Percentiles rank a stretch among this genome's conserved stretches.
These are phyloP conservation scores for Yueomyces sinensis DNA, from an alignment of 805 yeast species.

Conservation along the genomic window DNA sequence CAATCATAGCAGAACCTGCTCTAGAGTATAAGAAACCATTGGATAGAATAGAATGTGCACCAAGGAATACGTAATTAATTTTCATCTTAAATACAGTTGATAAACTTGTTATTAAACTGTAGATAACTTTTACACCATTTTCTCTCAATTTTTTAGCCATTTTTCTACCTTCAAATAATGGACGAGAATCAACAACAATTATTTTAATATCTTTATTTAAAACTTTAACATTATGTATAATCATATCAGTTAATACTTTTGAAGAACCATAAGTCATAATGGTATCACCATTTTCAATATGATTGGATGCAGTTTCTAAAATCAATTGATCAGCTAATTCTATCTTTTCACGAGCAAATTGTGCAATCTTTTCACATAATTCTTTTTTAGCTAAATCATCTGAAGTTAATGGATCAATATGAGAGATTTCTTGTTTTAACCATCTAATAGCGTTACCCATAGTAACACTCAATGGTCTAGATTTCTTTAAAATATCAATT, in stretches of 20 bases:
- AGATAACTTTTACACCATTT: constrained; percentile 55
- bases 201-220: constrained; percentile 62
- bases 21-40: constrained; percentile 88
- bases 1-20: constrained; percentile 88
- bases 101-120: constrained; percentile 67
- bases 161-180: constrained; percentile 83
- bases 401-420: constrained; percentile 56
- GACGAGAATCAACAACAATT: constrained; percentile 84
- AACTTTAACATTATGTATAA: constrained; percentile 51
- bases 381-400: constrained; percentile 47
- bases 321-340: constrained; percentile 75
- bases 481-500: constrained; percentile 80
- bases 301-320: constrained; percentile 64
- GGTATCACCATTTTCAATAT: constrained; percentile 63
- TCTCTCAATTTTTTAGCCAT: constrained; percentile 52
- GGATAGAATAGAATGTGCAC: constrained; percentile 95
- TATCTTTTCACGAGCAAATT: constrained; percentile 72
- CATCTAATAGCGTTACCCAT: constrained; percentile 98
- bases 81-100: constrained; percentile 64
- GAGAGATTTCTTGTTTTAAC: constrained; percentile 88
- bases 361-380: constrained; percentile 57
- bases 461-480: constrained; percentile 81
- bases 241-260: constrained; percentile 62
- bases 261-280: constrained; percentile 84
- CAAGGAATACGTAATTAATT: constrained; percentile 82